A percentile compares a stretch with the other conserved stretches of the same genome.
Conservation (phyloP, 768 basidiomycete genomes). For the Hygrophoropsis aurantiaca region DNA sequence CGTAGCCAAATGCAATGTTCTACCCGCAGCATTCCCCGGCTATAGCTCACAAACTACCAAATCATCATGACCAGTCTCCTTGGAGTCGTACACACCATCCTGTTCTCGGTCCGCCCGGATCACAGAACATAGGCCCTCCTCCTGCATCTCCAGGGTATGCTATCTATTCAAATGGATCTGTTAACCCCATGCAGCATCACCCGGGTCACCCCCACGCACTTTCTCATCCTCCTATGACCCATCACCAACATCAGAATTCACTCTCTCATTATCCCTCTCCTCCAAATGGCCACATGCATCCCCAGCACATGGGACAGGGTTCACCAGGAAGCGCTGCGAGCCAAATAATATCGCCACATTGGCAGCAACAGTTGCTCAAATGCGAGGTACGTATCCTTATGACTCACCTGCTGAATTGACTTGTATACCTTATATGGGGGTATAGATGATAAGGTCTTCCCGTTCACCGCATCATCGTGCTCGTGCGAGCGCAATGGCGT, state of each 20-base stretch:
- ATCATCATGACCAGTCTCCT: constrained; percentile 72
- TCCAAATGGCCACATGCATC: constrained; percentile 64
- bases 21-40: constrained; percentile 84
- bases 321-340: constrained; percentile 55
- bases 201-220: constrained; percentile 54
- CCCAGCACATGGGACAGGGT: constrained; percentile 56
- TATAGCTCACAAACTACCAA: constrained; percentile 73
- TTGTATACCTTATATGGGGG: constrained; percentile 19
- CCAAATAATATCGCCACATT: constrained; percentile 77
- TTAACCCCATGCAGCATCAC: constrained; percentile 62
- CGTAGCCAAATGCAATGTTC: constrained; percentile 63
- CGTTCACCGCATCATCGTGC: constrained; percentile 93
- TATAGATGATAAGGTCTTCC: constrained; percentile 78
- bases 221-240: constrained; percentile 49
- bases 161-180: constrained; percentile 69
- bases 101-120: constrained; percentile 45
- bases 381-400: constrained; percentile 69
- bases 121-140: constrained; percentile 53
- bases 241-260: constrained; percentile 81
- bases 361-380: constrained; percentile 92
- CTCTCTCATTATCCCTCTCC: constrained; percentile 78
- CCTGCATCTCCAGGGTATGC: constrained; percentile 75
- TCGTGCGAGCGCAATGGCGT: constrained; percentile 91
- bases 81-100: constrained; percentile 67
- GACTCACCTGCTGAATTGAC: constrained; percentile 14